These are phyloP conservation scores for Dendrothele bispora DNA, from an alignment of 768 basidiomycete genomes.

Conservation along the genomic window DNA sequence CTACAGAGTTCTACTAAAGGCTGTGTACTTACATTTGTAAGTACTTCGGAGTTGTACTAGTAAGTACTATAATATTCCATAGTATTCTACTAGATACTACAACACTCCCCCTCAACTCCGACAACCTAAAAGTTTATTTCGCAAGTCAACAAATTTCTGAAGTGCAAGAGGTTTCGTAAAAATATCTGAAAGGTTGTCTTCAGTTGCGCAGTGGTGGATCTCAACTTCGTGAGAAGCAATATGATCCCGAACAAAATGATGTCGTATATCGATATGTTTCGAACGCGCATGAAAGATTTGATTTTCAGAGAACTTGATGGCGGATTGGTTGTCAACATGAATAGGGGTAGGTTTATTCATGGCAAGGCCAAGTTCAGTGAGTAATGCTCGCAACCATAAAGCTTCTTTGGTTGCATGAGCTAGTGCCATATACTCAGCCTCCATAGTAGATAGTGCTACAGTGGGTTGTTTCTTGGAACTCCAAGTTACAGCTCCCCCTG, in stretches of 20 bases:
- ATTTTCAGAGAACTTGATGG: conserved; percentile 25
- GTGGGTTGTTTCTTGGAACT: conserved; percentile 35
- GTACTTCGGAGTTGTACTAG: too few species aligned
- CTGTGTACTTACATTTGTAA: too few species aligned
- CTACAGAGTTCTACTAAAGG: too few species aligned
- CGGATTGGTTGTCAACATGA: conserved; percentile 30
- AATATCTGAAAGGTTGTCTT: conserved; percentile 25
- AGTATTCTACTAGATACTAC: too few species aligned
- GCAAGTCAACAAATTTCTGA: too few species aligned
- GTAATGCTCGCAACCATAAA: conserved; percentile 30
- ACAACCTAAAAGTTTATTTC: too few species aligned
- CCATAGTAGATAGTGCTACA: conserved; percentile 37
- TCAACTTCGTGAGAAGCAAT: conserved; percentile 20
- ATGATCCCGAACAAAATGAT: conserved; percentile 27
- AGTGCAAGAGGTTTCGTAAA: conserved; percentile 10
- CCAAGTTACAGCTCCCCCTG: conserved; percentile 40
- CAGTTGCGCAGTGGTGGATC: conserved; percentile 25
- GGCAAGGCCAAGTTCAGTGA: conserved; percentile 13
- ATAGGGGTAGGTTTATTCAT: conserved; percentile 11
- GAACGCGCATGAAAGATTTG: conserved; percentile 26
- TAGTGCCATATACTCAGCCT: conserved; percentile 44
- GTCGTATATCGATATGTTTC: conserved; percentile 37
- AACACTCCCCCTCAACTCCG: too few species aligned
- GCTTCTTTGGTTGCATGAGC: conserved; percentile 31
- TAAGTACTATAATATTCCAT: too few species aligned